Percentiles rank a stretch among this genome's conserved stretches.
phyloP scores from a whole-genome alignment of 1,139 yeast species.

The Yamadazyma jaroonii region DNA sequence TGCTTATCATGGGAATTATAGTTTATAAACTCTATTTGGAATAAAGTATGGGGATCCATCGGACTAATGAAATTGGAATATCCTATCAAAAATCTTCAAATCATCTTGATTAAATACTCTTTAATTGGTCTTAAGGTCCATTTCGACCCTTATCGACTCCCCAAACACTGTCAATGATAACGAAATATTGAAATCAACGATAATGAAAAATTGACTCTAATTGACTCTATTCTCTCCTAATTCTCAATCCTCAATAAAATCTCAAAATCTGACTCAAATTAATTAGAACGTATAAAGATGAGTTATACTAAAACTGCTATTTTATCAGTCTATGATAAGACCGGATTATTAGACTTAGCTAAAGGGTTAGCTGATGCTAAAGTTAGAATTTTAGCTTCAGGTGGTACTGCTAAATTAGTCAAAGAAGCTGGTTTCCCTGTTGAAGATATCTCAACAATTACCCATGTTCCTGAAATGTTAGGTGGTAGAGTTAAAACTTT shows the following conservation, averaged over 20 bases:
- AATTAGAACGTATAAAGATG: slow-evolving; percentile 3
- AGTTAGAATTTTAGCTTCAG: slow-evolving; percentile 92
- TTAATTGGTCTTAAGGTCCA: too few relatives aligned
- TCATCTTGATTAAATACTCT: too few relatives aligned
- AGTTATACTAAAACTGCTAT: slow-evolving; percentile 71
- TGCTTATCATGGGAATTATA: too few relatives aligned
- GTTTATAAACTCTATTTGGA: too few relatives aligned
- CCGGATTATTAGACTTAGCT: slow-evolving; percentile 92
- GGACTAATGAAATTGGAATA: too few relatives aligned
- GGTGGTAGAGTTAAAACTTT: slow-evolving; percentile 98
- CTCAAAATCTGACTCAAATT: slow-evolving; percentile 3
- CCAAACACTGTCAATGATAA: too few relatives aligned
- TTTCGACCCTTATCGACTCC: too few relatives aligned
- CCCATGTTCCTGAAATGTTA: slow-evolving; percentile 98
- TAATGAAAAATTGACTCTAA: not conserved
- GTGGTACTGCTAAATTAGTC: slow-evolving; percentile 92
- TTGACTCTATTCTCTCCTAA: slow-evolving; percentile 1
- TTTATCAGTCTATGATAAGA: slow-evolving; percentile 94
- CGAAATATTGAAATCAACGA: too few relatives aligned
- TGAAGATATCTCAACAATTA: slow-evolving; percentile 89
- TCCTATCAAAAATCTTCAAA: too few relatives aligned
- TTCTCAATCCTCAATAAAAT: not conserved
- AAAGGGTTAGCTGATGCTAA: slow-evolving; percentile 87
- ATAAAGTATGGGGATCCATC: too few relatives aligned
- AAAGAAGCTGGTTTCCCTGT: slow-evolving; percentile 98